Evolutionary conservation across 345 rosid species (phyloP).

Genomic region (Geranium rotundifolium): DNA sequence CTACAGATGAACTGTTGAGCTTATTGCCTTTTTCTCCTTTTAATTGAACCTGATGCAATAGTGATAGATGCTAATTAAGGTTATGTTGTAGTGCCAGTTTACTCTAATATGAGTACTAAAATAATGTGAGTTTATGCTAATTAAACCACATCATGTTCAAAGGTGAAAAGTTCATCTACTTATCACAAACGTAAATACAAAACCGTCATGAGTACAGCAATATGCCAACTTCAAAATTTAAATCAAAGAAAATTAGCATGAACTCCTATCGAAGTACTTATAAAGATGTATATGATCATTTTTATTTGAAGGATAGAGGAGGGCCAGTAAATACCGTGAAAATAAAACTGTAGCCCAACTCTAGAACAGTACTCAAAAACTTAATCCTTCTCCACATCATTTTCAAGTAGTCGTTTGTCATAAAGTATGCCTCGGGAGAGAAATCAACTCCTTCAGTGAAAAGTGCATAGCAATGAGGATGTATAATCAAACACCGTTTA

Average conservation of each 20-base stretch:
- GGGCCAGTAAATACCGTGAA: conserved; percentile 53
- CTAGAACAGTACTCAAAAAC: conserved; percentile 62
- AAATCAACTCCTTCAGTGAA: conserved; percentile 62
- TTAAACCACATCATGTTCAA: too few species aligned
- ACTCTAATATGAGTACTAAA: too few species aligned
- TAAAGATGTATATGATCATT: not conserved
- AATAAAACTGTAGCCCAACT: conserved; percentile 71
- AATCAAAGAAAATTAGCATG: not conserved
- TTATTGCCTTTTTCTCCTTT: too few species aligned
- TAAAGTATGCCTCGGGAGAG: conserved; percentile 64
- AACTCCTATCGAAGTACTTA: too few species aligned
- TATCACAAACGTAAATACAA: too few species aligned
- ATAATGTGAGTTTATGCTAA: too few species aligned
- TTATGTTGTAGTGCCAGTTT: too few species aligned
- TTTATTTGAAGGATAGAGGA: not conserved
- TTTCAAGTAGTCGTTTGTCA: conserved; percentile 64
- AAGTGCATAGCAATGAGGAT: conserved; percentile 60
- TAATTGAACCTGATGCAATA: too few species aligned
- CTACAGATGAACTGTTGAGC: not conserved
- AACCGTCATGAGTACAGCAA: too few species aligned
- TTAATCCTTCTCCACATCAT: conserved; percentile 96
- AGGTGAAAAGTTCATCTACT: too few species aligned
- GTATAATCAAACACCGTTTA: conserved; percentile 40
- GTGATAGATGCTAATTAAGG: not conserved
- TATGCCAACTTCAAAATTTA: too few species aligned